Evolutionary conservation across 352 stramenopile genomes (phyloP).

Genomic region (Phytopythium helicoides): DNA sequence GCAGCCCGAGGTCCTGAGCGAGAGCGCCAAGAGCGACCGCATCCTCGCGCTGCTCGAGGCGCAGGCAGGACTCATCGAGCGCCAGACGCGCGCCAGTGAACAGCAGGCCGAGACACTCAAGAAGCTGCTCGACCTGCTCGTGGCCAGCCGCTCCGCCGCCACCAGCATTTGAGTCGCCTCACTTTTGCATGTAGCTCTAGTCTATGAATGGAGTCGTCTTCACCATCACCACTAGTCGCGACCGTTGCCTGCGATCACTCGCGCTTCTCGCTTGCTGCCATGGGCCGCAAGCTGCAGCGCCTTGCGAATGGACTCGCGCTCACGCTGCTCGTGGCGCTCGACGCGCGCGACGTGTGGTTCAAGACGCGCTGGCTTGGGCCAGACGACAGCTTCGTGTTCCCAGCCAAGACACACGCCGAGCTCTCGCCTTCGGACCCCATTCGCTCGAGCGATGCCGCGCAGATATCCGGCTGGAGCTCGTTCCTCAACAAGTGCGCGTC

Average conservation of each 20-base stretch:
- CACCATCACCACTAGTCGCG: no score
- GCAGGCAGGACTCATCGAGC: conserved; percentile 32
- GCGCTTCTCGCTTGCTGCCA: conserved; percentile 2
- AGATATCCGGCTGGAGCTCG: conserved; percentile 34
- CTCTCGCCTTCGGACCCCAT: conserved; percentile 11
- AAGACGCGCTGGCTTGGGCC: conserved; percentile 54
- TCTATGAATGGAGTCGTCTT: not conserved
- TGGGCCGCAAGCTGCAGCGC: conserved; percentile 25
- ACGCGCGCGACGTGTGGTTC: conserved; percentile 49
- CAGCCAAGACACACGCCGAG: conserved; percentile 9
- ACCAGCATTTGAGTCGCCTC: conserved; percentile 1
- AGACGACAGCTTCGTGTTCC: conserved; percentile 39
- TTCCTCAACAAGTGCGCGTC: conserved; percentile 33
- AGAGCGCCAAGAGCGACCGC: conserved; percentile 22
- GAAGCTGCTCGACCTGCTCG: conserved; percentile 25
- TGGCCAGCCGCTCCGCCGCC: not conserved
- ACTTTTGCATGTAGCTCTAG: not conserved
- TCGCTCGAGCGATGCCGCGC: conserved; percentile 3
- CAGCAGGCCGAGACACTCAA: conserved; percentile 32
- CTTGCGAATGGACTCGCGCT: conserved; percentile 27
- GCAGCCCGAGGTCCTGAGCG: not conserved
- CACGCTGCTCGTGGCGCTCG: conserved; percentile 30
- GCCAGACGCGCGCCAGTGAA: conserved; percentile 34
- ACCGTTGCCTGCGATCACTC: not conserved
- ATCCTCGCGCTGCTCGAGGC: conserved; percentile 34